phyloP scores from a whole-genome alignment of 441 rosid genomes.

The Adansonia rubrostipa region DNA sequence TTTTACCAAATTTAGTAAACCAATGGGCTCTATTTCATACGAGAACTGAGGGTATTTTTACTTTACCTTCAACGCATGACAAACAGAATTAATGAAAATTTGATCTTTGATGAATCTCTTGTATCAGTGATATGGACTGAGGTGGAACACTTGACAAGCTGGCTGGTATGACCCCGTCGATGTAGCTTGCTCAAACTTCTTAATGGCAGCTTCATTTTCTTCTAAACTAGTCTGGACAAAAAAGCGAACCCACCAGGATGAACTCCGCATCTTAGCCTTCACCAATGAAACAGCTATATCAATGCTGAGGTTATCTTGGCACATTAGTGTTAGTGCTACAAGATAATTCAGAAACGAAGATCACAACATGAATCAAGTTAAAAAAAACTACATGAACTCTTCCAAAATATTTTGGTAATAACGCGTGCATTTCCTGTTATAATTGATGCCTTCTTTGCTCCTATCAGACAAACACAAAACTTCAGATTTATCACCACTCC shows the following conservation, averaged over 20 bases:
- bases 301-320: neutral
- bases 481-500: neutral
- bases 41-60: neutral
- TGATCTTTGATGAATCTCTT: constrained; percentile 15
- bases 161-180: constrained; percentile 66
- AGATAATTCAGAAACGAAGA: constrained; percentile 10
- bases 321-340: neutral
- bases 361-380: neutral
- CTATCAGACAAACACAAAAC: neutral
- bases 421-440: neutral
- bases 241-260: constrained; percentile 86
- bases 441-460: neutral
- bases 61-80: neutral
- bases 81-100: neutral
- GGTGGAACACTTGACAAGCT: constrained; percentile 83
- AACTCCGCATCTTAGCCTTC: constrained; percentile 90
- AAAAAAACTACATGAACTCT: neutral
- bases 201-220: constrained; percentile 74
- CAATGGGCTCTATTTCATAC: neutral
- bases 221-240: constrained; percentile 83
- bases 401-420: too few species aligned
- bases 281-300: constrained; percentile 1
- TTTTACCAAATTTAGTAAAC: constrained; percentile 26
- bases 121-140: constrained; percentile 60
- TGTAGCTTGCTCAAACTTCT: constrained; percentile 82